Base-by-base conservation (phyloP, 2,329 filamentous ascomycete species). In the Teratosphaeria viscida region DNA sequence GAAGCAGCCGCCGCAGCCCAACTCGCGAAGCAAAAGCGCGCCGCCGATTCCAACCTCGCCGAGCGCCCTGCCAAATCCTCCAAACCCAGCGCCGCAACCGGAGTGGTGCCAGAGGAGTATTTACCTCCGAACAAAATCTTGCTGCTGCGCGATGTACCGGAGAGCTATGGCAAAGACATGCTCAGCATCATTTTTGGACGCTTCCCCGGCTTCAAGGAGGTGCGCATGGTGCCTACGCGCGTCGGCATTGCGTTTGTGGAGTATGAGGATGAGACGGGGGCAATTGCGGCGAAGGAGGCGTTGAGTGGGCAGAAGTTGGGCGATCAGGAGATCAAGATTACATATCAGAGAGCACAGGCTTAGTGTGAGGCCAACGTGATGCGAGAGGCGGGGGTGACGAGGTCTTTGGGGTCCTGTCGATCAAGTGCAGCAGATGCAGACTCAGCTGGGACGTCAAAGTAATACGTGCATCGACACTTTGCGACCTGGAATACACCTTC, bases 71-170 rank as follows among this genome's bases (percentile, higher is more conserved):
- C 83, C 58, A 92, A 92, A 78, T 81, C 86, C 16, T 81, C 83
- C 77, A 95, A 95, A 73, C 60, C 66, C 5, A 57, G 54, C 34
- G 85, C 84, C 60, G 81, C 85, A 5, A 80, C 84, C 14, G 81
- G 85, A 11, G 87, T 91, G 59, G 86, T 97, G 19, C 91, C 92
- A n/a, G 94, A 97, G 82, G 94, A 99, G 76, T 97, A 96, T 74
- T 83, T 97, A 3, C 92, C 92, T 3, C 92, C 94, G 39, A 97
- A 97, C 83, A 96, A 96, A 79, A 95, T 91, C 66, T 82, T 99
- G 39, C 95, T 97, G 77, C 79, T 97, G 62, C 90, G 95, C 77
- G 92, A 97, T 68, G 77, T 99, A 39, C 92, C 94, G 8, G 89
- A 92, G 64, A 88, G 90, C 64, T 90, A 89, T 75, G 88, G 89